Evolutionary conservation across 2,329 filamentous ascomycete species (phyloP), one percentile per base, ranked within the genome.

Genomic region (Xylaria sp.): DNA sequence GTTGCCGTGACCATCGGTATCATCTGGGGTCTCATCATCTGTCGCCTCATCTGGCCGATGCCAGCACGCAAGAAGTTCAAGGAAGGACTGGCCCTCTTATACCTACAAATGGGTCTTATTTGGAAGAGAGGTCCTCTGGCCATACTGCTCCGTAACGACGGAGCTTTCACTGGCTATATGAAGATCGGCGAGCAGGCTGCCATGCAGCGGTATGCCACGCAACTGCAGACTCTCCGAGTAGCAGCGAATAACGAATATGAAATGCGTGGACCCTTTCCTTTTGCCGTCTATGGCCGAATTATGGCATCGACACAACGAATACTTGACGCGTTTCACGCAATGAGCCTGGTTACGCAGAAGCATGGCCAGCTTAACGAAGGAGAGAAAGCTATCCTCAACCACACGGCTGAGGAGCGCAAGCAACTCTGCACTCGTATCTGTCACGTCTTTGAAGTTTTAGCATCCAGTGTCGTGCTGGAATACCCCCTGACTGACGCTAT

Each of bases 51-150:
- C 64, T 97, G 92, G 91, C 94, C 94, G 7, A 95, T 97, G 63
- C 94, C 91, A 37, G 94, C 92, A 1, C 84, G 94, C 49, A 81
- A 83, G 63, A 96, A 96, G 75, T 87, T 97, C 68, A 91, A 94
- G 70, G 88, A 96, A 68, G 93, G 93, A 1, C 80, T 97, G 9
- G 90, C 91, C 34, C 80, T 96, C n/a, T 79, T 99, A 10, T 97
- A 94, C 83, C 81, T 99, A 5, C 90, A 95, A 60, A 92, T 99
- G 86, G 91, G 92, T 13, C 81, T 99, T 39, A 92, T 97, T 65
- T 99, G 94, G 94, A 96, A 93, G 76, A 86, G 92, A 50, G 93
- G 95, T 7, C 94, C 94, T 0, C 78, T 99, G 23, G 88, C 89
- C 3, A 84, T 87, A 5, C 81, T 96, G 58, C 77, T 86, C 0